These are phyloP conservation scores for Pythium chondricola DNA, from an alignment of 352 stramenopile genomes.

Conservation along the genomic window DNA sequence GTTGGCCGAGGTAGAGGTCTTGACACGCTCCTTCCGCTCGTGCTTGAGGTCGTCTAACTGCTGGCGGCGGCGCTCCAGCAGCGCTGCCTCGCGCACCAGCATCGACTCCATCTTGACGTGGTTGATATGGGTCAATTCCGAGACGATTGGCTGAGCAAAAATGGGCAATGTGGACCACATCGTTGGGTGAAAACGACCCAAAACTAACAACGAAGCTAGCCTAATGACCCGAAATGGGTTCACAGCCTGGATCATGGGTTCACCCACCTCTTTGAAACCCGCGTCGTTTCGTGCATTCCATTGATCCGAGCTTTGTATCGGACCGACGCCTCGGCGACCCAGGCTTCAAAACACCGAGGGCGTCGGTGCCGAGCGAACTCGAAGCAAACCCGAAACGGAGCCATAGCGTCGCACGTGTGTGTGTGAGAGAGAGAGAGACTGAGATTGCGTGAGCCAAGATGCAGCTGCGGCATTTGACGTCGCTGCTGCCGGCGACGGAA, in stretches of 20 bases:
- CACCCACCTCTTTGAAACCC: neutral
- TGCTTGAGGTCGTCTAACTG: slow-evolving; percentile 76
- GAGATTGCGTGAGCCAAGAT: slow-evolving; percentile 54
- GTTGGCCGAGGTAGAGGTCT: slow-evolving; percentile 41
- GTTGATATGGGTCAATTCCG: neutral
- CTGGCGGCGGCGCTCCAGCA: slow-evolving; percentile 62
- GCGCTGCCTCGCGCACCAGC: slow-evolving; percentile 49
- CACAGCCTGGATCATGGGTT: neutral
- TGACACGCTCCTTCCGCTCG: slow-evolving; percentile 68
- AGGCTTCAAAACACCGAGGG: too few relatives aligned
- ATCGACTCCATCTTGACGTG: slow-evolving; percentile 29
- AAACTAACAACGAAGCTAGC: neutral
- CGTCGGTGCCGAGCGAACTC: too few relatives aligned
- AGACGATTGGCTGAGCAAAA: neutral
- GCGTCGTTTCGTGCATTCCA: slow-evolving; percentile 38
- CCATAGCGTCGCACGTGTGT: too few relatives aligned
- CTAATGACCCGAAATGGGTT: neutral
- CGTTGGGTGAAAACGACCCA: too few relatives aligned
- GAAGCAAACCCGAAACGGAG: too few relatives aligned
- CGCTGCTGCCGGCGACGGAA: slow-evolving; percentile 85
- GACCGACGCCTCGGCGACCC: neutral
- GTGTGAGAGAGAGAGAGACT: too few relatives aligned
- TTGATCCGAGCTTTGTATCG: neutral
- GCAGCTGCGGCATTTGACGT: slow-evolving; percentile 91
- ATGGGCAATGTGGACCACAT: neutral